Conservation (phyloP, 192 early-diverging fungal genomes). For the Backusella tuberculispora region DNA sequence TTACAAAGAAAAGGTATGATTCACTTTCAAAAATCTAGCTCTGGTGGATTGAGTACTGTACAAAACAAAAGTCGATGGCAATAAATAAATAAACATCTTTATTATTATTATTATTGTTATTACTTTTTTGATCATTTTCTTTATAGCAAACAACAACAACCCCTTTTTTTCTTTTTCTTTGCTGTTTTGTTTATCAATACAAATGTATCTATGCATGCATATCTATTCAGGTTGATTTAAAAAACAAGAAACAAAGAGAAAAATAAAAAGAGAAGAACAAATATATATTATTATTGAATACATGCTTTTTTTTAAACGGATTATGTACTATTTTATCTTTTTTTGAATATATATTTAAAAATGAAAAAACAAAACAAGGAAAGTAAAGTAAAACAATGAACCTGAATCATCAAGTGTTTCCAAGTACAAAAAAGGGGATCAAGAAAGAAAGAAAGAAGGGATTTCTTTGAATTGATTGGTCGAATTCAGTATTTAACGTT, state of each 20-base stretch:
- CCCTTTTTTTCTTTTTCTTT: too few species aligned
- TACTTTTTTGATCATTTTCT: neutral
- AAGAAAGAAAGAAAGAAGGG: neutral
- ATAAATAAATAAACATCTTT: neutral
- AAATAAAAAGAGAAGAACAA: too few species aligned
- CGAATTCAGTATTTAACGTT: neutral
- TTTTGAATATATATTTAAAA: too few species aligned
- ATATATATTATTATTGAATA: neutral
- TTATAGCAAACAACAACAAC: too few species aligned
- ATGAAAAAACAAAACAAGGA: too few species aligned
- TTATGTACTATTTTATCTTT: too few species aligned
- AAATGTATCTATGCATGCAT: too few species aligned
- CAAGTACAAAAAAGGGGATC: neutral
- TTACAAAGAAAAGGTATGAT: constrained; percentile 16
- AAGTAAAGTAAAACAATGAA: too few species aligned
- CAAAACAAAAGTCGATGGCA: constrained; percentile 17
- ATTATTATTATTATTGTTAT: neutral
- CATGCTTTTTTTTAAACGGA: neutral
- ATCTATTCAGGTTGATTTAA: too few species aligned
- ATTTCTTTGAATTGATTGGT: constrained; percentile 3
- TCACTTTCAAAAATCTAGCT: constrained; percentile 13
- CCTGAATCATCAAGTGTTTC: too few species aligned
- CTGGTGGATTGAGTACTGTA: constrained; percentile 11
- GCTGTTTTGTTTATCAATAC: too few species aligned
- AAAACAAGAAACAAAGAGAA: too few species aligned